phyloP scores from a whole-genome alignment of 495 filamentous ascomycete species.

The Xylaria venustula region DNA sequence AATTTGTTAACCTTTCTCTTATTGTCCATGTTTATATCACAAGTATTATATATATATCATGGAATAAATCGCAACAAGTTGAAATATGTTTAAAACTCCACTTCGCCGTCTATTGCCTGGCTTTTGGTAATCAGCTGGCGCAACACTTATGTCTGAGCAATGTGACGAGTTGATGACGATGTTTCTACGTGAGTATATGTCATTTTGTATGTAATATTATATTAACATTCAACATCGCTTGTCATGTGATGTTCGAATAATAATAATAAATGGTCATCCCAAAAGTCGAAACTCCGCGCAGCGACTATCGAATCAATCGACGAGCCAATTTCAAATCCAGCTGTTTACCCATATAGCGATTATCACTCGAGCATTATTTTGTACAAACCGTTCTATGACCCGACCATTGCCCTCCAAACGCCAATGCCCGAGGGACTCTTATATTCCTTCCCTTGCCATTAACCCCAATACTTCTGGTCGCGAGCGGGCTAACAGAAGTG shows the following conservation, averaged over 20 bases:
- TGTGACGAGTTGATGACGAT: no score
- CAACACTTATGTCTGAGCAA: no score
- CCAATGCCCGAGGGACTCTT: not conserved
- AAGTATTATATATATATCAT: no score
- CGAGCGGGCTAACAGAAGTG: not conserved
- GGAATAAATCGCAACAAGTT: no score
- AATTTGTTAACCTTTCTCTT: no score
- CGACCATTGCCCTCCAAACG: not conserved
- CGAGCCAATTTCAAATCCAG: conserved; percentile 13
- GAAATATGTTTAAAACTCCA: no score
- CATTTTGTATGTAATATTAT: not conserved
- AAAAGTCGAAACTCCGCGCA: conserved; percentile 6
- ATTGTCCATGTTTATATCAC: not conserved
- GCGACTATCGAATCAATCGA: conserved; percentile 10
- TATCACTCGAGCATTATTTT: not conserved
- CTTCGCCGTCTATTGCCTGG: no score
- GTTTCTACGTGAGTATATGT: no score
- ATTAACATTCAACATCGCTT: not conserved
- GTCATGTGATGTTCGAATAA: not conserved
- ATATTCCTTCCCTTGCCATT: not conserved
- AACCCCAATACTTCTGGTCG: not conserved
- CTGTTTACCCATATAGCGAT: not conserved
- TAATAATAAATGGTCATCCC: not conserved
- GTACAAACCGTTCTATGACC: not conserved
- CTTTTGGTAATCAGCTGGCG: no score